Base-by-base conservation (phyloP, 768 basidiomycete species). In the Termitomyces titanicus region DNA sequence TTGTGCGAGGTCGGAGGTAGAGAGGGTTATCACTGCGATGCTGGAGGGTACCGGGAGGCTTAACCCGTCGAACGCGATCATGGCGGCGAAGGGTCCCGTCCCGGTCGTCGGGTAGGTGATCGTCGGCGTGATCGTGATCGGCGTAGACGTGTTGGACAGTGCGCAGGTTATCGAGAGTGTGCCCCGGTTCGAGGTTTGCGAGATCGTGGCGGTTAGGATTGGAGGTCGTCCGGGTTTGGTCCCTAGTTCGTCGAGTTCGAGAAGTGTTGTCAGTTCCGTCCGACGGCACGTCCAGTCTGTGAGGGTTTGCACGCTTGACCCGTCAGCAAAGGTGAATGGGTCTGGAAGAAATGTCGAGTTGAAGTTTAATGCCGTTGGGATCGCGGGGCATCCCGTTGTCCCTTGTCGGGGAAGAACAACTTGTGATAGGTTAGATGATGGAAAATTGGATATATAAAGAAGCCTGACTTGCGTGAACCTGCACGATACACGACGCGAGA, bases 221-320 rank as follows among this genome's bases (percentile, higher is more conserved):
- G 70, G 57, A 0, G 82, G 83, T 58, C 71, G 71, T 3, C 68
- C 68, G 1, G 81, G 81, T 29, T 81, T 68, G 0, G 70, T 71
- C 7, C 83, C 83, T 3, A 76, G 69, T 64, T 84, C 81, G 62
- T 79, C 77, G 13, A 66, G 65, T 57, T 81, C 77, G 61, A 84
- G 65, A 20, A 83, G 69, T 9, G 75, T 60, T 38, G 59, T 65
- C 60, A 82, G 74, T 64, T 84, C 79, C 5, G 68, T 63, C 15
- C 74, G 73, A 17, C 81, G 75, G 63, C 81, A 83, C 2, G 66
- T 64, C 74, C 78, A 84, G 53, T 81, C 76, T 0, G 59, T 73
- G 34, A 70, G 68, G 38, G 74, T 79, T 15, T 62, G 58, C 12
- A 80, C 77, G 11, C 65, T 63, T 3, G 71, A 58, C 5, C 81